phyloP scores from a whole-genome alignment of 805 yeast species.

The Lachancea waltii region DNA sequence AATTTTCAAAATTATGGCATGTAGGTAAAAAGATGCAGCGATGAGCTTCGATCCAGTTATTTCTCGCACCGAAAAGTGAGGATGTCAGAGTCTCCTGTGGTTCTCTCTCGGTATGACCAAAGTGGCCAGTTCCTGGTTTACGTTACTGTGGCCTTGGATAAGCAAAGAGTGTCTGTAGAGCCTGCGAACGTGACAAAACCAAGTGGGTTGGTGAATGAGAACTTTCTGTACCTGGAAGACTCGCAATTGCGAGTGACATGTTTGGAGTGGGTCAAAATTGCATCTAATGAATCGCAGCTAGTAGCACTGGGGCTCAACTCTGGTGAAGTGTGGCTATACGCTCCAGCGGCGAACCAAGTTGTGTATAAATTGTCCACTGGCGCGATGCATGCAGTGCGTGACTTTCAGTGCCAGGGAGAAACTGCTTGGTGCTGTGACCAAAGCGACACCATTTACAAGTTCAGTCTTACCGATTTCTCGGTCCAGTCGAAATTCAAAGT shows the following conservation, averaged over 20 bases:
- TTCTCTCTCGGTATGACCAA: conserved; percentile 53
- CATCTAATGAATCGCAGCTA: conserved; percentile 36
- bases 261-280: conserved; percentile 23
- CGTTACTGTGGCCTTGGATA: conserved; percentile 60
- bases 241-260: conserved; percentile 19
- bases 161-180: conserved; percentile 62
- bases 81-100: conserved; percentile 18
- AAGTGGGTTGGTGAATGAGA: conserved; percentile 40
- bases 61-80: neutral
- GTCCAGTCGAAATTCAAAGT: conserved; percentile 39
- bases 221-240: conserved; percentile 22
- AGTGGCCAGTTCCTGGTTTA: conserved; percentile 57
- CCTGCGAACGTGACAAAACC: conserved; percentile 37
- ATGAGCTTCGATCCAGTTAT: conserved; percentile 2
- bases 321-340: conserved; percentile 59
- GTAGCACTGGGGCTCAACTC: conserved; percentile 58
- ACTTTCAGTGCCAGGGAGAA: conserved; percentile 39
- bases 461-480: conserved; percentile 47
- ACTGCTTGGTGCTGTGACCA: conserved; percentile 54
- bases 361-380: conserved; percentile 46
- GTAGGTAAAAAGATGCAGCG: neutral
- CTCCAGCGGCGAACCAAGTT: conserved; percentile 58
- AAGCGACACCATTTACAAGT: conserved; percentile 52
- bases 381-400: conserved; percentile 41
- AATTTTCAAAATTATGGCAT: conserved; percentile 2